Base-by-base conservation (phyloP, 805 yeast species). In the Wickerhamiella domercqiae region DNA sequence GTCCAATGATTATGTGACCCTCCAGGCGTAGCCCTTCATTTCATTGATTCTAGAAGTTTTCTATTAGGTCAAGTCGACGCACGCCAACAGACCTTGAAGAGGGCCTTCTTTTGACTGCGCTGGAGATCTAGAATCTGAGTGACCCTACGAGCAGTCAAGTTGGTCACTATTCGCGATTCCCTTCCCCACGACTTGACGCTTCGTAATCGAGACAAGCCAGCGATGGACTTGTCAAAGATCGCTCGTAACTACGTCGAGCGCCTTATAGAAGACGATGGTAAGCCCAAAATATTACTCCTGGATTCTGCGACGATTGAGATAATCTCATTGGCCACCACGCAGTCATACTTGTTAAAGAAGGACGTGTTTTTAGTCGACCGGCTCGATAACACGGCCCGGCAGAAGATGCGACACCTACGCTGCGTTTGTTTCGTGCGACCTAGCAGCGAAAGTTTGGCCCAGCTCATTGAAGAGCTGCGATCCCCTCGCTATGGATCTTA, bases 311-410 rank as follows among this genome's bases (percentile, higher is more conserved):
- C 98, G 2, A 80, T 93, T 4, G 67, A 84, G 0, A 73, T 84
- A 18, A 71, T 90, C 17, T 83, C 96, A n/a, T 67, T 90, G 70
- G 74, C 79, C 48, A 72, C 93, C 21, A 79, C 95, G 2, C 98
- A 90, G 54, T 76, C 93, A 2, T 79, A 75, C 39, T 64, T 90
- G 32, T 66, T 90, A 28, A 73, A 78, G 46, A 71, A 81, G 47
- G 94, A 87, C 44, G 71, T 90, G n/a, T 83, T 80, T 42, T 64
- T 90, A 35, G 75, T 83, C 33, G 95, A 83, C 53, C 50, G 50
- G 16, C 50, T 51, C 19, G 79, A 75, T 39, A 76, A 77, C 52
- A 46, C 53, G 4, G 59, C 65, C 32, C 65, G 90, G 32, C 82
- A 76, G 49, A 69, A 68, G 30, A 68, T 86, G 68, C 73, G 84